Base-by-base conservation (phyloP, 2,329 filamentous ascomycete species). In the Emydomyces testavorans region DNA sequence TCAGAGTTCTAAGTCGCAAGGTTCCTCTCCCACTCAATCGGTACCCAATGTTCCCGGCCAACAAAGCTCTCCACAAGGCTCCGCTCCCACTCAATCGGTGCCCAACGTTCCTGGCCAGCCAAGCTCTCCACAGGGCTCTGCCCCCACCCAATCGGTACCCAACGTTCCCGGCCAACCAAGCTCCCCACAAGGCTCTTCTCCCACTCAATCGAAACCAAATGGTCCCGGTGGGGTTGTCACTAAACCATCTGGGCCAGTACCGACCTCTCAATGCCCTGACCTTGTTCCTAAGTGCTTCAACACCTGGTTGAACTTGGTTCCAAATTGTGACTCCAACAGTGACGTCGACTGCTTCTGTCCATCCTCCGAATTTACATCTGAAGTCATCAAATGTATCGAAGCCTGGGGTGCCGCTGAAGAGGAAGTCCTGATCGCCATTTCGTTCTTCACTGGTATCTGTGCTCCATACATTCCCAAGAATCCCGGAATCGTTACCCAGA, bases 401-500 rank as follows among this genome's bases (percentile, higher is more conserved):
- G 77, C 88, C 49, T 82, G 88, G 75, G 83, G 81, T 54, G 74
- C 75, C 51, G 75, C 75, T 50, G 75, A 81, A 52, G 71, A 76
- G 38, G 76, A 85, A 62, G 74, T 90, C 57, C 73, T 78, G 47
- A 69, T 79, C 57, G 85, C 87, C 52, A 75, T 92, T 51, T 76
- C 77, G 59, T 94, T 85, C 78, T 83, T 95, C 74, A 82, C 89
- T 67, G 89, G 89, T 64, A 85, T 96, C 69, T 96, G 90, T 71
- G 87, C 84, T 50, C 70, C 76, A 46, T 82, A 82, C 67, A 76
- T 86, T 29, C 72, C 76, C 13, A 58, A 76, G 62, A 94, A 95
- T 77, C 87, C 89, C n/a, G 85, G 75, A 54, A 85, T 96, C 59
- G 78, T 86, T 61, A 93, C 84, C 42, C 80, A 77, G 53, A 79